Conservation (phyloP, 2,329 filamentous ascomycete genomes). For the Trichophyton mentagrophytes region DNA sequence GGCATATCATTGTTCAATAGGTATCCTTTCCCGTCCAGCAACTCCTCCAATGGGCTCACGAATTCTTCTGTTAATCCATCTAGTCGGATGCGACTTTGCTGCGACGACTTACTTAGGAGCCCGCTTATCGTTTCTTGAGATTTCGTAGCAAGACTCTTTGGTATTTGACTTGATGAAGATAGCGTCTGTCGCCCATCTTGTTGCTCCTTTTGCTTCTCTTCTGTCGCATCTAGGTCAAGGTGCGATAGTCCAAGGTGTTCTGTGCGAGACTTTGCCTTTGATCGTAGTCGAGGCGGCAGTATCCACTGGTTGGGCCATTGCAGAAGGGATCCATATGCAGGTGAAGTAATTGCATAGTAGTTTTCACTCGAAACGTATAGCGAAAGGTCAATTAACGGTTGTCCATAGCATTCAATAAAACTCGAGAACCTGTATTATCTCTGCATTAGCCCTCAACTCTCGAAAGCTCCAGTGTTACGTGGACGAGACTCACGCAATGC, state of each 20-base stretch:
- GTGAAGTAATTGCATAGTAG: slow-evolving; percentile 63
- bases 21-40: slow-evolving; percentile 38
- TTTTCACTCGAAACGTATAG: slow-evolving; percentile 86
- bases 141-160: slow-evolving; percentile 41
- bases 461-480: too few species aligned
- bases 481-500: slow-evolving; percentile 32
- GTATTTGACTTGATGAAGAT: slow-evolving; percentile 29
- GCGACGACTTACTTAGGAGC: slow-evolving; percentile 53
- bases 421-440: slow-evolving; percentile 37
- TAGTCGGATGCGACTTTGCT: slow-evolving; percentile 61
- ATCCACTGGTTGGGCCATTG: slow-evolving; percentile 83
- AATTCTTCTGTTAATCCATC: slow-evolving; percentile 59
- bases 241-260: slow-evolving; percentile 56
- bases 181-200: slow-evolving; percentile 26
- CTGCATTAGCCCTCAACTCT: not conserved
- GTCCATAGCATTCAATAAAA: slow-evolving; percentile 62
- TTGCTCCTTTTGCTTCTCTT: slow-evolving; percentile 17
- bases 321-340: slow-evolving; percentile 66
- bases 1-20: slow-evolving; percentile 42
- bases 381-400: slow-evolving; percentile 67
- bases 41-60: slow-evolving; percentile 55
- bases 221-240: slow-evolving; percentile 47
- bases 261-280: slow-evolving; percentile 56
- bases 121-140: slow-evolving; percentile 48
- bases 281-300: slow-evolving; percentile 59